Evolutionary conservation across 495 filamentous ascomycete genomes (phyloP).

Genomic region (Penicillium alfredii): DNA sequence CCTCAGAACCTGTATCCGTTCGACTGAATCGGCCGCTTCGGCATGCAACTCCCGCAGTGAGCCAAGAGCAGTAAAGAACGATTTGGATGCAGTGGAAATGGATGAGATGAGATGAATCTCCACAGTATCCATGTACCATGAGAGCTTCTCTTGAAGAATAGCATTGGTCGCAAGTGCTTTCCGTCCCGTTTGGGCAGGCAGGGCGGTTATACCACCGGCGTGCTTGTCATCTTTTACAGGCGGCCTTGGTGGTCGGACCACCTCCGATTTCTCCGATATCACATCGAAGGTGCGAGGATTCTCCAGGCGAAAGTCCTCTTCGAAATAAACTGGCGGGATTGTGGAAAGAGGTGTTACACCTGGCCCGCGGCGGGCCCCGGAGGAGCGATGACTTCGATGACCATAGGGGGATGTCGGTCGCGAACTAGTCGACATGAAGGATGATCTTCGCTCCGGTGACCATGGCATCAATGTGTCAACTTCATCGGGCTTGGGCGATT

Average conservation of each 20-base stretch:
- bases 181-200: slow-evolving; percentile 50
- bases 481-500: slow-evolving; percentile 32
- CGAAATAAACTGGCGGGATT: slow-evolving; percentile 90
- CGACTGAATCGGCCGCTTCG: slow-evolving; percentile 87
- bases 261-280: slow-evolving; percentile 91
- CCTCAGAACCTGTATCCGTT: slow-evolving; percentile 74
- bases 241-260: slow-evolving; percentile 62
- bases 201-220: slow-evolving; percentile 55
- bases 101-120: slow-evolving; percentile 96
- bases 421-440: slow-evolving; percentile 32
- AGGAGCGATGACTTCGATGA: slow-evolving; percentile 31
- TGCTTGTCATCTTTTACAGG: slow-evolving; percentile 47
- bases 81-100: slow-evolving; percentile 89
- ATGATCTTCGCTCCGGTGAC: slow-evolving; percentile 35
- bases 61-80: slow-evolving; percentile 93
- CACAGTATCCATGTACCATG: slow-evolving; percentile 99
- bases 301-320: slow-evolving; percentile 90
- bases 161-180: slow-evolving; percentile 95
- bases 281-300: slow-evolving; percentile 96
- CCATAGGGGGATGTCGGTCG: slow-evolving; percentile 39
- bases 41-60: slow-evolving; percentile 84
- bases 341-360: slow-evolving; percentile 82
- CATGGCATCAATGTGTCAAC: slow-evolving; percentile 31
- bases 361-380: slow-evolving; percentile 39
- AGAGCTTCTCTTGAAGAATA: slow-evolving; percentile 97